Percentiles rank a stretch among this genome's conserved stretches.
phyloP scores from a whole-genome alignment of 495 filamentous ascomycete genomes.

The Neurospora discreta region DNA sequence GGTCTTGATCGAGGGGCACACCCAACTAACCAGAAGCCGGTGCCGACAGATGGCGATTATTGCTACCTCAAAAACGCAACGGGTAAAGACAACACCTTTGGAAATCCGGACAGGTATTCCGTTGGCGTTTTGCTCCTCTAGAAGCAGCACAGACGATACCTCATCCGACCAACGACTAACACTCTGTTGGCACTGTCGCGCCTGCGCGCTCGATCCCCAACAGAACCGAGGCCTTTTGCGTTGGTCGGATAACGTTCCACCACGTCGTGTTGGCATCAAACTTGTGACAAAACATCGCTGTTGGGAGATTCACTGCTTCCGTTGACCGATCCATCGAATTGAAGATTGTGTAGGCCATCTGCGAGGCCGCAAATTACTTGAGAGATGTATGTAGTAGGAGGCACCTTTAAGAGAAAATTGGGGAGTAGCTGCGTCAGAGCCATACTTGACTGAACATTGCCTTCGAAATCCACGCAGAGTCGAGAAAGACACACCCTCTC shows the following conservation, averaged over 20 bases:
- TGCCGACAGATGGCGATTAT: constrained; percentile 8
- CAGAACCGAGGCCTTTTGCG: neutral
- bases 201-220: neutral
- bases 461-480: no score
- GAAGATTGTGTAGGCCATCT: neutral
- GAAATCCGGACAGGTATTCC: constrained; percentile 12
- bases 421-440: neutral
- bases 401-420: neutral
- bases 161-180: neutral
- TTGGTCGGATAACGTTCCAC: neutral
- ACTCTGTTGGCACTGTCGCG: neutral
- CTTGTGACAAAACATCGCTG: neutral
- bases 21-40: neutral
- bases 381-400: neutral
- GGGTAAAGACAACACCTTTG: constrained; percentile 18
- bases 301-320: neutral
- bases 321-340: neutral
- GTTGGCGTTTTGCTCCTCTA: constrained; percentile 16
- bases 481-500: no score
- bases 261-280: neutral
- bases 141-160: neutral
- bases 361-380: neutral
- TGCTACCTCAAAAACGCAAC: constrained; percentile 31
- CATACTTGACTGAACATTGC: no score
- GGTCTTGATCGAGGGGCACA: neutral